Conservation (phyloP, 495 filamentous ascomycete species). For the Parmelia sp. region DNA sequence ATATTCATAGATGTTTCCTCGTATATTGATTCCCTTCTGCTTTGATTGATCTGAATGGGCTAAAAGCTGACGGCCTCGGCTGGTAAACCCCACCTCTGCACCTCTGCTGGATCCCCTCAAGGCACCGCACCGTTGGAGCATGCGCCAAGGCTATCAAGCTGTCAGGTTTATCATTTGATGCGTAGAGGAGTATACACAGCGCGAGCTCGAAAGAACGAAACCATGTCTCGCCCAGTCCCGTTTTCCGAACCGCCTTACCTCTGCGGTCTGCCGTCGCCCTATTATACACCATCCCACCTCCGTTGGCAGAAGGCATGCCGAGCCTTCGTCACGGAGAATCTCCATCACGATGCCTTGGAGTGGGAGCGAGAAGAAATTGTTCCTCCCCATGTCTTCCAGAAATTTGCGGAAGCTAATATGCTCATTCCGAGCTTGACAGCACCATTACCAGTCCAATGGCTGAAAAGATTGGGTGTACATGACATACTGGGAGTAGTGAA, state of each 20-base stretch:
- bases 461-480: conserved; percentile 57
- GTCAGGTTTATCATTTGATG: not conserved
- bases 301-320: conserved; percentile 62
- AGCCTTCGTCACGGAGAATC: conserved; percentile 53
- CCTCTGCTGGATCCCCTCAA: not conserved
- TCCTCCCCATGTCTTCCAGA: conserved; percentile 54
- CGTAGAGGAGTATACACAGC: not conserved
- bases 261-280: conserved; percentile 60
- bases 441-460: conserved; percentile 60
- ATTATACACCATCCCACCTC: conserved; percentile 48
- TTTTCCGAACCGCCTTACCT: conserved; percentile 72
- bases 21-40: not conserved
- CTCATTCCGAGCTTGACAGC: conserved; percentile 59
- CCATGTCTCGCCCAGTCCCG: conserved; percentile 38
- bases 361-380: conserved; percentile 59
- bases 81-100: not conserved
- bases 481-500: conserved; percentile 59
- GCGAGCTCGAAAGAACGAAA: not conserved
- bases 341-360: conserved; percentile 55
- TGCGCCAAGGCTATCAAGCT: not conserved
- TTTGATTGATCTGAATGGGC: not conserved
- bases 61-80: not conserved
- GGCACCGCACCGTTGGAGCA: not conserved
- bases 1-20: not conserved
- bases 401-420: conserved; percentile 57